A percentile compares a stretch with the other conserved stretches of the same genome.
Evolutionary conservation across 2,329 filamentous ascomycete genomes (phyloP).

Genomic region (Fragosphaeria purpurea): DNA sequence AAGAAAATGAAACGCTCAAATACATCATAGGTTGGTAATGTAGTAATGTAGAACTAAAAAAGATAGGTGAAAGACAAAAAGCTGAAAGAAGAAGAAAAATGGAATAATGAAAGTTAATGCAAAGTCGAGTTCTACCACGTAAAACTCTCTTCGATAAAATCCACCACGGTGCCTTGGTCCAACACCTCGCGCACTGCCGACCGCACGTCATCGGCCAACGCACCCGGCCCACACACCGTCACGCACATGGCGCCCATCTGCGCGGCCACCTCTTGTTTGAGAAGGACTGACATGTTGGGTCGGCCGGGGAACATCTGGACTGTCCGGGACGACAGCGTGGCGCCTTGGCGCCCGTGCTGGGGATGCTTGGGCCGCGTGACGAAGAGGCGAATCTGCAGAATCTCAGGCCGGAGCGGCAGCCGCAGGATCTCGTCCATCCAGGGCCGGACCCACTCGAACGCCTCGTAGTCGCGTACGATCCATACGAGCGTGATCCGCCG

Average conservation of each 20-base stretch:
- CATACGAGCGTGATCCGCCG: conserved; percentile 77
- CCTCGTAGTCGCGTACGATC: conserved; percentile 83
- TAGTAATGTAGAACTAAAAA: no score
- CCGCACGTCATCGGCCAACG: conserved; percentile 65
- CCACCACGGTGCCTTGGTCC: conserved; percentile 50
- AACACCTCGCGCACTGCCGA: conserved; percentile 55
- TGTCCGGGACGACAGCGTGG: conserved; percentile 51
- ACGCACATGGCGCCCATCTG: conserved; percentile 86
- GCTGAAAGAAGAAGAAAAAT: no score
- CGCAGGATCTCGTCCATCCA: conserved; percentile 69
- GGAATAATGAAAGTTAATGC: no score
- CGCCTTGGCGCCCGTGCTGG: conserved; percentile 52
- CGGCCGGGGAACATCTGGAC: conserved; percentile 90
- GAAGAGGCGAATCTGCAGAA: conserved; percentile 80
- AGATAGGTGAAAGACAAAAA: no score
- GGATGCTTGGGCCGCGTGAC: conserved; percentile 78
- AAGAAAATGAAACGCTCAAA: no score
- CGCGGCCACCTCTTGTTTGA: conserved; percentile 70
- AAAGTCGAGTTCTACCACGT: conserved; percentile 38
- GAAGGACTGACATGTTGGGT: conserved; percentile 69
- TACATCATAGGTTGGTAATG: no score
- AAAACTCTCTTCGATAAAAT: conserved; percentile 72
- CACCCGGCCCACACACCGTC: conserved; percentile 67
- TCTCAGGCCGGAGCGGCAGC: conserved; percentile 70
- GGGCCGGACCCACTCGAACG: conserved; percentile 85